Percentiles rank a stretch among this genome's conserved stretches.
phyloP scores from a whole-genome alignment of 176 grass and related monocot species.

The Cenchrus americanus region DNA sequence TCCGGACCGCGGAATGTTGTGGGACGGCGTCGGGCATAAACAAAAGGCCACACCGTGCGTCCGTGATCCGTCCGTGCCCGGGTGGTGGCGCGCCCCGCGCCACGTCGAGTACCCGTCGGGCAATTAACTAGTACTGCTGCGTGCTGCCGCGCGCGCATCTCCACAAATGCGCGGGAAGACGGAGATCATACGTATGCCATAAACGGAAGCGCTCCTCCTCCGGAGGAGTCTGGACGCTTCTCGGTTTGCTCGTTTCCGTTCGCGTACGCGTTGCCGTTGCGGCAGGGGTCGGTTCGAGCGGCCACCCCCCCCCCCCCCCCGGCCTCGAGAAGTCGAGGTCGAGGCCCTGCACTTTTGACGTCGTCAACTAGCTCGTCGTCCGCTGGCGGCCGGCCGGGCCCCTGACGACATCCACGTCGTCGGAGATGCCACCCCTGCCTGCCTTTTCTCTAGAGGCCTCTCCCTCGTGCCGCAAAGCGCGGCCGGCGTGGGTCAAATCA shows the following conservation, averaged over 20 bases:
- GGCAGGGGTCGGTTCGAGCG: too few species aligned
- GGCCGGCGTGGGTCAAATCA: neutral
- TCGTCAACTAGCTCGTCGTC: too few species aligned
- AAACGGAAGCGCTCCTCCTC: neutral
- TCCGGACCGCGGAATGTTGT: neutral
- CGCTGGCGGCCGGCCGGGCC: neutral
- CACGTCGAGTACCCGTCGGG: neutral
- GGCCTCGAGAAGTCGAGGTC: too few species aligned
- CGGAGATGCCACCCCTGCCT: neutral
- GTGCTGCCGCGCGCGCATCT: neutral
- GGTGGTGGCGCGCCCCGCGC: neutral
- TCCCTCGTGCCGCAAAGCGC: neutral
- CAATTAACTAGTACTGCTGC: too few species aligned
- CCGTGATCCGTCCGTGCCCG: too few species aligned
- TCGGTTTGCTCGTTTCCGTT: too few species aligned
- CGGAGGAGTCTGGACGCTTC: too few species aligned
- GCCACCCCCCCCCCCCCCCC: too few species aligned
- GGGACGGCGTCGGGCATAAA: neutral
- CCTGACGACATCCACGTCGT: neutral
- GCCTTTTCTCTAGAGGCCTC: neutral
- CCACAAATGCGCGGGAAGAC: neutral
- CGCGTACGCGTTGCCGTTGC: neutral
- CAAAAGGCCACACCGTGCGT: neutral
- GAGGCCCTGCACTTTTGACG: neutral
- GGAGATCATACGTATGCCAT: neutral